phyloP scores from a whole-genome alignment of 257 asterid species.

The Salvia hispanica region DNA sequence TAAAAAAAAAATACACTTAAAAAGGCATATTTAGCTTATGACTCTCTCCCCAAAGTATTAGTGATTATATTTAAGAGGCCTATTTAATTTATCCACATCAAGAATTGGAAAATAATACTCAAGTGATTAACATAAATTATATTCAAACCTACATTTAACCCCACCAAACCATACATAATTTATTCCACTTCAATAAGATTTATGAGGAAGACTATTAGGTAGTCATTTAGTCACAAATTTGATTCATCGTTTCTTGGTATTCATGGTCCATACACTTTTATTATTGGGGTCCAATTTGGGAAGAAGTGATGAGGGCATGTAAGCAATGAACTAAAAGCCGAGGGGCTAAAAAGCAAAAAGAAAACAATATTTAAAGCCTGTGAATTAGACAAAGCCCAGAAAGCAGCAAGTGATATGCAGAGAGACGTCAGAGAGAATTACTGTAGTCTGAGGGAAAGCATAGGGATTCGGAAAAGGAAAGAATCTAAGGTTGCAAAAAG shows the following conservation, averaged over 20 bases:
- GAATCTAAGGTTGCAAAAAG: slow-evolving; percentile 41
- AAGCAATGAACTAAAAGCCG: not conserved
- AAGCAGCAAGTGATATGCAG: slow-evolving; percentile 28
- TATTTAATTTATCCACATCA: not conserved
- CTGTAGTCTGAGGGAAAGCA: slow-evolving; percentile 32
- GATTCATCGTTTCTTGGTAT: not conserved
- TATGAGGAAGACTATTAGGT: not conserved
- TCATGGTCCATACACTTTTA: slow-evolving; percentile 11
- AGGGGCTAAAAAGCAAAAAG: slow-evolving; percentile 30
- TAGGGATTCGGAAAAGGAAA: slow-evolving; percentile 39
- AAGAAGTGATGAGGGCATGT: slow-evolving; percentile 3
- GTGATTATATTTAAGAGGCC: too few relatives aligned
- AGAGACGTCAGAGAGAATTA: slow-evolving; percentile 34
- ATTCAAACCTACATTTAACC: slow-evolving; percentile 8
- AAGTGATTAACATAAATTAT: not conserved
- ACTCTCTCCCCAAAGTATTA: too few relatives aligned
- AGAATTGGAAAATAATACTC: not conserved
- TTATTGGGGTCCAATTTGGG: slow-evolving; percentile 8
- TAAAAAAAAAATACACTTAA: not conserved
- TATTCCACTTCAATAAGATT: not conserved
- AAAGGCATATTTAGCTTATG: not conserved
- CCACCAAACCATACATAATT: slow-evolving; percentile 3
- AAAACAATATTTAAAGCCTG: slow-evolving; percentile 24
- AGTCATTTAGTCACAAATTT: not conserved
- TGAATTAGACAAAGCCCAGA: slow-evolving; percentile 29